Evolutionary conservation across 2,329 filamentous ascomycete species (phyloP).

Genomic region (Colletotrichum orbiculare): DNA sequence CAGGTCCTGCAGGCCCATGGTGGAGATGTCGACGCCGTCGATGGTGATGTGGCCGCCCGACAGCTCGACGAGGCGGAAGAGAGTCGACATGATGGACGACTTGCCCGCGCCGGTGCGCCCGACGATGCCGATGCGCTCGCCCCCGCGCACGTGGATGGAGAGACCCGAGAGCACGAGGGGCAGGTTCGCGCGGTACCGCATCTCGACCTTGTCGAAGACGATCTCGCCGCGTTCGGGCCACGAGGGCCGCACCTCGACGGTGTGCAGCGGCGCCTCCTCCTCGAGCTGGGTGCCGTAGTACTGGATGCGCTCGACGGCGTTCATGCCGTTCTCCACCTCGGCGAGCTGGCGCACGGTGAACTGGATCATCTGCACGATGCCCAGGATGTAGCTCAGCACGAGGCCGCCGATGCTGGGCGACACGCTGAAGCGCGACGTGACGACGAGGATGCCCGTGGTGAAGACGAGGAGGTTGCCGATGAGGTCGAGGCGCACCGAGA

Average conservation of each 20-base stretch:
- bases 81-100: slow-evolving; percentile 83
- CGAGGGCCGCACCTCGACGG: slow-evolving; percentile 74
- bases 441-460: slow-evolving; percentile 87
- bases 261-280: slow-evolving; percentile 87
- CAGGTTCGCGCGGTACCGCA: slow-evolving; percentile 79
- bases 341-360: slow-evolving; percentile 94
- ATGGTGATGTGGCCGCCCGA: slow-evolving; percentile 71
- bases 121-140: slow-evolving; percentile 84
- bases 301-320: slow-evolving; percentile 89
- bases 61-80: slow-evolving; percentile 80
- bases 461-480: slow-evolving; percentile 90
- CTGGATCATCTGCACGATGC: slow-evolving; percentile 95
- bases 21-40: slow-evolving; percentile 76
- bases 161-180: slow-evolving; percentile 79
- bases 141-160: slow-evolving; percentile 77
- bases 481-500: slow-evolving; percentile 84
- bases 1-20: slow-evolving; percentile 78
- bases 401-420: slow-evolving; percentile 86
- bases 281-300: slow-evolving; percentile 91
- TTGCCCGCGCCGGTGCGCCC: slow-evolving; percentile 87
- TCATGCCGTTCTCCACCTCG: slow-evolving; percentile 98
- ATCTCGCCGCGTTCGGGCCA: slow-evolving; percentile 94
- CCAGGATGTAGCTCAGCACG: slow-evolving; percentile 91
- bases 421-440: slow-evolving; percentile 89
- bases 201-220: slow-evolving; percentile 77